Base-by-base conservation (phyloP, 1,284 basidiomycete species). In the Ganoderma sinense region DNA sequence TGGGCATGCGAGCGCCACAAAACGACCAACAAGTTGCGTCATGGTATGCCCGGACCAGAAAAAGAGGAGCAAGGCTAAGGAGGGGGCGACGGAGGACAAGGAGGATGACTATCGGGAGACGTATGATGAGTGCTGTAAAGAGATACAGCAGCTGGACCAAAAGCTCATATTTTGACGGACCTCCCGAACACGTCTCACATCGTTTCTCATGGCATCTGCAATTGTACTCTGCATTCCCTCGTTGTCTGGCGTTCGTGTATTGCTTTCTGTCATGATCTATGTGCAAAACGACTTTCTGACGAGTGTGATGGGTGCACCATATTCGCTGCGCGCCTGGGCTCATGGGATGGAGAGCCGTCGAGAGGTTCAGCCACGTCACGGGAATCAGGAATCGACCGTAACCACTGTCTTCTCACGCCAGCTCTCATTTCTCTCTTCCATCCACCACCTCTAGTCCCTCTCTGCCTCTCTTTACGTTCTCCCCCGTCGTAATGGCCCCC, bases 21-120 rank as follows among this genome's bases (percentile, higher is more conserved):
- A 99, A 84, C 91, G 98, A 76, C 97, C 98, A 53, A 99, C 98
- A 59, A 97, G 95, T 77, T 98, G 97, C 82, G 97, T 99, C 16
- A 96, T 99, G 91, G 88, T 99, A 69, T 94, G 91, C 81, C 94
- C 93, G 0, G 86, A 90, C 77, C 86, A 90, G 76, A 95, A 89
- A 76, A 93, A 91, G 65, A 93, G 89, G 80, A 84, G 83, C 76
- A 92, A 90, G 79, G 84, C 84, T 77, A 91, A 90, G 78, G 91
- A 88, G 69, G 89, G 83, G 26, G 91, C 83, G 70, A 85, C 81
- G 67, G 87, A 87, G 63, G 90, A 90, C 66, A 89, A 89, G 80
- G 91, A 93, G 64, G 92, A 92, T 63, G 95, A 97, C 75, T 97
- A 95, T 81, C 84, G 86, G 77, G 94, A 95, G 76, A 82, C 94